Evolutionary conservation across 345 rosid genomes (phyloP), one percentile per base, ranked within the genome.

Genomic region (Mercurialis annua): DNA sequence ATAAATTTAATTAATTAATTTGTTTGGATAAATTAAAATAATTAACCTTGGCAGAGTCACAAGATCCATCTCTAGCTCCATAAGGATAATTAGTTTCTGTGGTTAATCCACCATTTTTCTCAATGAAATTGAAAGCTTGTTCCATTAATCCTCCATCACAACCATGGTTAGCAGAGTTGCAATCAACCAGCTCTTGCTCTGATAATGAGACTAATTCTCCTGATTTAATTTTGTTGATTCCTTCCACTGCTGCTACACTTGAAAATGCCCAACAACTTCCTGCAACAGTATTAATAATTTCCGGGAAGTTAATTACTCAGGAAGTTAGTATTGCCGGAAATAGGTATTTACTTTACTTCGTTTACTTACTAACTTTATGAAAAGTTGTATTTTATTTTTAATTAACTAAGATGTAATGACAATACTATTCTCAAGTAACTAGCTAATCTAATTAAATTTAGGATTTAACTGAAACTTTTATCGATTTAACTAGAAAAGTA

Each of bases 21-120:
- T 40, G 1, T 34, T 34, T 34, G 40, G 40, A n/a, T 34, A 34
- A 34, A 34, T 34, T 9, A 40, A 40, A 40, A 24, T 27, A 27
- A 8, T 31, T 31, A 10, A 69, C 44, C 62, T 60, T 80, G 46
- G 78, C 29, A 12, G 78, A 69, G 71, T 85, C 72, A 31, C 88
- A 85, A 21, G 76, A 64, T 1, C 76, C 84, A 61, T 78, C 84
- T 52, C 38, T 73, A 34, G 73, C 86, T 64, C 26, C 47, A 64
- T 82, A 82, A 4, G 87, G 88, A 71, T 85, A 87, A 34, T 62
- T 73, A 0, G 52, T 67, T 57, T 83, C 86, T 1, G 85, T 73
- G 17, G 85, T 79, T 57, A 87, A 48, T 56, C 90, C 86, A 47
- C 76, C 80, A 7, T 56, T 82, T 40, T 51, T 64, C 58, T 62